phyloP scores from a whole-genome alignment of 192 early-diverging fungal genomes.

The Podila minutissima region DNA sequence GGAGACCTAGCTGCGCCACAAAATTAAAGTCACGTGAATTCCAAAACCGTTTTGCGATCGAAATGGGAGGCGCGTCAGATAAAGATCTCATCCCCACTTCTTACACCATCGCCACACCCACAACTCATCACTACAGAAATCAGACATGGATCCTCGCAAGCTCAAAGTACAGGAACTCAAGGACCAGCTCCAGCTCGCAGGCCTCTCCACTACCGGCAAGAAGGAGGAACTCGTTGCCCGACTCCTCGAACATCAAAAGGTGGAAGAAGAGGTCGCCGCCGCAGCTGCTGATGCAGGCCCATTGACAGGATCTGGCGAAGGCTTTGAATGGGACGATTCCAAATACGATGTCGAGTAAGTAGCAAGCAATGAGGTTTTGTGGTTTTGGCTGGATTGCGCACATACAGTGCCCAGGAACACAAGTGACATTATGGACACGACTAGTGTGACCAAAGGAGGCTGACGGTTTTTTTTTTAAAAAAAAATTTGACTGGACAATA shows the following conservation, averaged over 20 bases:
- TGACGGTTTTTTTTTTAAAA: no score
- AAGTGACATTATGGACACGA: not conserved
- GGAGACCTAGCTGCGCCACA: no score
- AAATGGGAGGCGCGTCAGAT: no score
- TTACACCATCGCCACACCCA: not conserved
- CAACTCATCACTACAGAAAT: not conserved
- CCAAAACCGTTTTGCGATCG: no score
- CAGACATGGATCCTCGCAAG: slow-evolving; percentile 49
- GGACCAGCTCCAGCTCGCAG: slow-evolving; percentile 62
- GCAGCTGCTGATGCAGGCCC: slow-evolving; percentile 28
- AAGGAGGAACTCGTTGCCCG: slow-evolving; percentile 74
- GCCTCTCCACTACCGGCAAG: slow-evolving; percentile 67
- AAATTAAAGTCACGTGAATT: no score
- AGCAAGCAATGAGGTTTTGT: no score
- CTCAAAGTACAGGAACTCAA: slow-evolving; percentile 67
- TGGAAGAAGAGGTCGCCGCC: slow-evolving; percentile 43
- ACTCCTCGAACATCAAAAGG: slow-evolving; percentile 63
- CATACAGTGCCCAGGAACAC: not conserved
- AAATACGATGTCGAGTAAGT: slow-evolving; percentile 19
- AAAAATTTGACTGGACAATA: not conserved
- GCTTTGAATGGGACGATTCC: slow-evolving; percentile 54
- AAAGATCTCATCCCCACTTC: not conserved
- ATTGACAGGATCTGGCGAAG: slow-evolving; percentile 38
- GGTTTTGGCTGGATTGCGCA: not conserved
- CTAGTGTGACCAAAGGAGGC: not conserved